These are phyloP conservation scores for Fistulinella cinereoalba DNA, from an alignment of 1,284 basidiomycete genomes.

Conservation along the genomic window DNA sequence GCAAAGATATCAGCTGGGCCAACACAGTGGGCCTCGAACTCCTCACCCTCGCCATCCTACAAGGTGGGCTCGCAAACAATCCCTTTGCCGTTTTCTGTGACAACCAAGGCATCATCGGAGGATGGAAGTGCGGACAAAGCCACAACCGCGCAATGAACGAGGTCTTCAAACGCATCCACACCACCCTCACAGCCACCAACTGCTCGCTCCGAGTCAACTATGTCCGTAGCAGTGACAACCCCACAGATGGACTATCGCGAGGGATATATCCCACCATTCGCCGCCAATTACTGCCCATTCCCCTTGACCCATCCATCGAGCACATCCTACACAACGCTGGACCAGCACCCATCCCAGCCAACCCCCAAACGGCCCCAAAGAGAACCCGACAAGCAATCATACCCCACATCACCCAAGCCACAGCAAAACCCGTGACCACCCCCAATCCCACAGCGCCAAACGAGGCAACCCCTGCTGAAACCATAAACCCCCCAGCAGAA, in stretches of 20 bases:
- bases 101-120: constrained; percentile 8
- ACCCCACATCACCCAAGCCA: too few species aligned
- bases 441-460: background rate
- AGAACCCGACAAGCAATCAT: too few species aligned
- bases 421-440: too few species aligned
- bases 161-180: background rate
- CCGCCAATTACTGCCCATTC: background rate
- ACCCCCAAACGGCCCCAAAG: too few species aligned
- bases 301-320: background rate
- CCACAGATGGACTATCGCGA: background rate
- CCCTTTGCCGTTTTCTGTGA: constrained; percentile 25
- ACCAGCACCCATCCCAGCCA: background rate
- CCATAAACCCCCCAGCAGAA: background rate
- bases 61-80: accelerated
- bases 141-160: background rate
- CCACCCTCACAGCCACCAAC: background rate
- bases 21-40: constrained; percentile 23
- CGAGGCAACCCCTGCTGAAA: background rate
- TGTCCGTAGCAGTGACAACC: background rate
- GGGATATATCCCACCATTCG: background rate
- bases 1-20: constrained; percentile 31
- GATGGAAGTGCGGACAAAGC: background rate
- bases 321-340: background rate
- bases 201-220: background rate
- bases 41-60: constrained; percentile 12